Evolutionary conservation across 2,329 filamentous ascomycete species (phyloP), one percentile per base, ranked within the genome.

Genomic region (Curvularia eragrostidis): DNA sequence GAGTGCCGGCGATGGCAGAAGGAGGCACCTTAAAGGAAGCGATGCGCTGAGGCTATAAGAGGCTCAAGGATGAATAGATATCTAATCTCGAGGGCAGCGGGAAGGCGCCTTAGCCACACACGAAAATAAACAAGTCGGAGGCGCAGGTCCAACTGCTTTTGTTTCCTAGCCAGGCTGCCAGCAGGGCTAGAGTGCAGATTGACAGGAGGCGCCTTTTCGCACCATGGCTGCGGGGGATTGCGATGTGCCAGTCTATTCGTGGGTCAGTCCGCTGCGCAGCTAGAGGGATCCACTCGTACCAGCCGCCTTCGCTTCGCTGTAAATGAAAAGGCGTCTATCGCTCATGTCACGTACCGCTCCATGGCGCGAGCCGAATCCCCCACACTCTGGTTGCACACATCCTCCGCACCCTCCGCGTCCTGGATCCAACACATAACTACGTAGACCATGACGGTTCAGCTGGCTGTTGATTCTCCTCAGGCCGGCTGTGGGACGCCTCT

Each of bases 21-120:
- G 15, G 12, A 53, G 5, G 34, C 30, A 32, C 34, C 32, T 39
- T 38, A 49, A 51, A 47, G 32, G 38, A 44, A 10, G 15, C 23
- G 13, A 48, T 15, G 24, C 5, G 24, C 18, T 26, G n/a, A 48
- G 18, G 44, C 51, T 41, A 7, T 48, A 28, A 57, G 47, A 36
- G 43, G 34, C 36, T 48, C 39, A 54, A 54, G 38, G 53, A 30
- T 36, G 44, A 26, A 39, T 26, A 43, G 30, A 32, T 48, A 46
- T 39, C 50, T 57, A 48, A 41, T 48, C 30, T 41, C n/a, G 9
- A 55, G 34, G 57, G 48, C 53, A 34, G 28, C 57, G 54, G 57
- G 47, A 52, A n/a, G 39, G 26, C 48, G 48, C 50, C 48, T 42
- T 43, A 39, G 34, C 28, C 56, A 36, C 49, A 54, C 50, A 60